These are phyloP conservation scores for Paramecium biaurelia DNA, from an alignment of 73 alveolate genomes.

Conservation along the genomic window DNA sequence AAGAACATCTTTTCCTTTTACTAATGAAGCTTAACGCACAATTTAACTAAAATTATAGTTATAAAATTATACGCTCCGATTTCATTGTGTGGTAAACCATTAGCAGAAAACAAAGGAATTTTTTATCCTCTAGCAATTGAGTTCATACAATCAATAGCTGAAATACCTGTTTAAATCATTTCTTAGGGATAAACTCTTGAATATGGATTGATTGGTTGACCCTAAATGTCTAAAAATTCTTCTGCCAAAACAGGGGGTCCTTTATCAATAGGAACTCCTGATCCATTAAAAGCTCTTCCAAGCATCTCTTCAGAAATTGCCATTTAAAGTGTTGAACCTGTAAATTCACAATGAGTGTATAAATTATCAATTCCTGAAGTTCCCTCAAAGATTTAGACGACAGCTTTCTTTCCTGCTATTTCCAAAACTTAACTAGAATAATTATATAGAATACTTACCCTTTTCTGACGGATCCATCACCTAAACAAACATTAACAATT, in stretches of 20 bases:
- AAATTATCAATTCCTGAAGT: conserved; percentile 98
- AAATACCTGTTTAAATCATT: conserved; percentile 99
- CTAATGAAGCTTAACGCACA: conserved; percentile 99
- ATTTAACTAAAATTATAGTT: conserved; percentile 69
- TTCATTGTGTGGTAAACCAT: conserved; percentile 98
- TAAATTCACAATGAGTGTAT: conserved; percentile 96
- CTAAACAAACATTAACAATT: conserved; percentile 96
- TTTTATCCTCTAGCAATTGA: conserved; percentile 99
- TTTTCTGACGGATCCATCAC: conserved; percentile 98
- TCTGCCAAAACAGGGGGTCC: conserved; percentile 99
- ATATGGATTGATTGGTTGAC: conserved; percentile 99
- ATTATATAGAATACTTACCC: conserved; percentile 69
- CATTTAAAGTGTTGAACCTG: conserved; percentile 98
- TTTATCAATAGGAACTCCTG: conserved; percentile 99
- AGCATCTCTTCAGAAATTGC: conserved; percentile 99
- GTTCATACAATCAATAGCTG: conserved; percentile 99
- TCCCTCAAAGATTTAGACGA: conserved; percentile 99
- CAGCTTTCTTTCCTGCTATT: conserved; percentile 98
- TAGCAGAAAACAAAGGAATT: conserved; percentile 98
- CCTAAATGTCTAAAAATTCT: conserved; percentile 97
- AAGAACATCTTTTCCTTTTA: conserved; percentile 96
- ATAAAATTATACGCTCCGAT: conserved; percentile 90
- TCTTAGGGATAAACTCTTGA: conserved; percentile 96
- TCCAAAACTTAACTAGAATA: conserved; percentile 92
- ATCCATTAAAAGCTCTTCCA: conserved; percentile 99